phyloP scores from a whole-genome alignment of 2,329 filamentous ascomycete species.

The Thelonectria rubi region DNA sequence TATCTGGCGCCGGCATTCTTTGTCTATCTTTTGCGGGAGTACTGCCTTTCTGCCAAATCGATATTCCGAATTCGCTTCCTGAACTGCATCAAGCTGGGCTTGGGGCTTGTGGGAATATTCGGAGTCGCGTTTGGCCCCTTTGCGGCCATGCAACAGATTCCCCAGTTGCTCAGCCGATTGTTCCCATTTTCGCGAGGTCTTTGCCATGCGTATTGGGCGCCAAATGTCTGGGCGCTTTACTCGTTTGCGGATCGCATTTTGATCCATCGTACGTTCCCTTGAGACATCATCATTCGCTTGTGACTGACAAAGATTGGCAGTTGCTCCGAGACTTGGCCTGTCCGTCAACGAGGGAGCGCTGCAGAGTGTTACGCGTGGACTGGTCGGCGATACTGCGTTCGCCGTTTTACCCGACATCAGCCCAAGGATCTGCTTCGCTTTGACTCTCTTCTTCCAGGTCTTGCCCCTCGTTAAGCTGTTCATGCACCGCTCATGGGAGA shows the following conservation, averaged over 20 bases:
- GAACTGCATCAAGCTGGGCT: slow-evolving; percentile 85
- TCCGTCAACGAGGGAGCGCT: slow-evolving; percentile 77
- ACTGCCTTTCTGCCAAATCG: slow-evolving; percentile 83
- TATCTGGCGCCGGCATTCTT: slow-evolving; percentile 97
- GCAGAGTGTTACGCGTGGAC: slow-evolving; percentile 88
- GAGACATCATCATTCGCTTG: not conserved
- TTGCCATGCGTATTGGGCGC: slow-evolving; percentile 98
- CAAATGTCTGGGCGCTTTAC: slow-evolving; percentile 97
- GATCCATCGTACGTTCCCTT: slow-evolving; percentile 73
- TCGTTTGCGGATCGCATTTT: slow-evolving; percentile 87
- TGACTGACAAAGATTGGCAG: slow-evolving; percentile 52
- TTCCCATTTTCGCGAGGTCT: slow-evolving; percentile 95
- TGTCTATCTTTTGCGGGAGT: slow-evolving; percentile 86
- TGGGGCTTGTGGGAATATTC: slow-evolving; percentile 76
- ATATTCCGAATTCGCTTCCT: slow-evolving; percentile 78
- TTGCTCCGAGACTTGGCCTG: slow-evolving; percentile 83
- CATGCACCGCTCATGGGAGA: slow-evolving; percentile 81
- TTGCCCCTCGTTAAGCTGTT: slow-evolving; percentile 87
- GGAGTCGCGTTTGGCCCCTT: slow-evolving; percentile 91
- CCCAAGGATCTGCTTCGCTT: slow-evolving; percentile 78
- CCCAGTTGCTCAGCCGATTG: slow-evolving; percentile 82
- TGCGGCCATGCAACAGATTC: slow-evolving; percentile 79
- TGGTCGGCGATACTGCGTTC: slow-evolving; percentile 94
- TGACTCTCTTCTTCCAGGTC: slow-evolving; percentile 85
- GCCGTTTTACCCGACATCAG: slow-evolving; percentile 90